Evolutionary conservation across 2,329 filamentous ascomycete species (phyloP).

Genomic region (Colletotrichum horii): DNA sequence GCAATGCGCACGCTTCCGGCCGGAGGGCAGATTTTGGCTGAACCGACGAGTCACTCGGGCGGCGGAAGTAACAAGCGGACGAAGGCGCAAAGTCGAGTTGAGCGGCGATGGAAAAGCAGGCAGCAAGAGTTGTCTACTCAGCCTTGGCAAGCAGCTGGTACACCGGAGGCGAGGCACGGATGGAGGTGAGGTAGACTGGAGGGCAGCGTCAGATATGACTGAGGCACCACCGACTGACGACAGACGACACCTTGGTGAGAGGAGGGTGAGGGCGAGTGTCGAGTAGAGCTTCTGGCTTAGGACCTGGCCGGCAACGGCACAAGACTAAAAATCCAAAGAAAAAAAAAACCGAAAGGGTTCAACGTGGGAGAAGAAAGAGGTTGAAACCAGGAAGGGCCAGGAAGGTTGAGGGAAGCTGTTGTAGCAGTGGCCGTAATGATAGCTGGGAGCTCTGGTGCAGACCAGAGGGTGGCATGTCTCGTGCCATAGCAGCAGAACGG

Average conservation of each 20-base stretch:
- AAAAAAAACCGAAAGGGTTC: neutral
- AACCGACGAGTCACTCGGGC: neutral
- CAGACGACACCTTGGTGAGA: neutral
- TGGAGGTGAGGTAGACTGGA: neutral
- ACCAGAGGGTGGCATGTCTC: slow-evolving; percentile 45
- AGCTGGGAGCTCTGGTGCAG: slow-evolving; percentile 37
- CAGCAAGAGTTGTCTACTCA: neutral
- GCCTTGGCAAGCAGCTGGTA: neutral
- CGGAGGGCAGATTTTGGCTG: slow-evolving; percentile 1
- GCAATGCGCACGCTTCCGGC: slow-evolving; percentile 16
- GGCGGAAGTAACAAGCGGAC: neutral
- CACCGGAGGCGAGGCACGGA: neutral
- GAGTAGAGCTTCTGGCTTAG: neutral
- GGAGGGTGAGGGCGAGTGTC: neutral
- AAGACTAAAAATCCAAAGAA: neutral
- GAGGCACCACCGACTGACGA: slow-evolving; percentile 5
- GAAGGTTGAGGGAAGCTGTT: slow-evolving; percentile 8
- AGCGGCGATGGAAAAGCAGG: neutral
- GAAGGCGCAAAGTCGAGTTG: neutral
- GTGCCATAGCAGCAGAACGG: slow-evolving; percentile 44
- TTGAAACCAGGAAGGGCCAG: neutral
- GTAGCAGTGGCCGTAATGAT: slow-evolving; percentile 19
- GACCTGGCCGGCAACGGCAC: neutral
- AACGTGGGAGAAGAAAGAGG: slow-evolving; percentile 1
- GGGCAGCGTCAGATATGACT: slow-evolving; percentile 3